These are phyloP conservation scores for Avena eriantha DNA, from an alignment of 176 grass and related monocot genomes.

Conservation along the genomic window DNA sequence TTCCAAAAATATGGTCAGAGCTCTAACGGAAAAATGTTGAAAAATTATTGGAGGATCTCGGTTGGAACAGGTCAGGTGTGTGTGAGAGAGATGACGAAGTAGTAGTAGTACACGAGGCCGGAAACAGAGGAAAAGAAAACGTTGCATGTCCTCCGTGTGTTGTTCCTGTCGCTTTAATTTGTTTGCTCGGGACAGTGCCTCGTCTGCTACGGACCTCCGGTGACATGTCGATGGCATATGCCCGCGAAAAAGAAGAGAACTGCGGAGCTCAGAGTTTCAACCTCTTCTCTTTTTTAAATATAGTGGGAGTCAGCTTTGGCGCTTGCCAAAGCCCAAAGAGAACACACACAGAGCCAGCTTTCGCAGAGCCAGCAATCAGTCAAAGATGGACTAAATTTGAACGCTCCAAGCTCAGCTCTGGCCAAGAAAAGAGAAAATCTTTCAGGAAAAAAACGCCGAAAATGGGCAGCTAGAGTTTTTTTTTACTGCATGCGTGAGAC, in stretches of 20 bases:
- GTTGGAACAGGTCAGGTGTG: too few relatives aligned
- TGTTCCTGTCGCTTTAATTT: not conserved
- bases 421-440: not conserved
- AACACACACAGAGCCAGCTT: constrained; percentile 27
- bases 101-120: not conserved
- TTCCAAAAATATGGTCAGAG: too few relatives aligned
- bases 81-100: too few relatives aligned
- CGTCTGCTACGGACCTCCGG: too few relatives aligned
- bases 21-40: too few relatives aligned
- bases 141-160: not conserved
- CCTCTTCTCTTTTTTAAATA: constrained; percentile 6
- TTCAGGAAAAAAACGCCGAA: not conserved
- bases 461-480: too few relatives aligned
- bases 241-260: not conserved
- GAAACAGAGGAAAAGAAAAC: not conserved
- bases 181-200: not conserved
- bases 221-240: constrained; percentile 18
- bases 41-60: too few relatives aligned
- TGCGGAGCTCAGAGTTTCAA: too few relatives aligned
- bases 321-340: not conserved
- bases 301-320: constrained; percentile 41
- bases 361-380: not conserved
- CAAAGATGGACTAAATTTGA: not conserved
- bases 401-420: not conserved
- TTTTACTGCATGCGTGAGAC: not conserved